Conservation (phyloP, 371 early-diverging fungal species). For the Circinella umbellata region DNA sequence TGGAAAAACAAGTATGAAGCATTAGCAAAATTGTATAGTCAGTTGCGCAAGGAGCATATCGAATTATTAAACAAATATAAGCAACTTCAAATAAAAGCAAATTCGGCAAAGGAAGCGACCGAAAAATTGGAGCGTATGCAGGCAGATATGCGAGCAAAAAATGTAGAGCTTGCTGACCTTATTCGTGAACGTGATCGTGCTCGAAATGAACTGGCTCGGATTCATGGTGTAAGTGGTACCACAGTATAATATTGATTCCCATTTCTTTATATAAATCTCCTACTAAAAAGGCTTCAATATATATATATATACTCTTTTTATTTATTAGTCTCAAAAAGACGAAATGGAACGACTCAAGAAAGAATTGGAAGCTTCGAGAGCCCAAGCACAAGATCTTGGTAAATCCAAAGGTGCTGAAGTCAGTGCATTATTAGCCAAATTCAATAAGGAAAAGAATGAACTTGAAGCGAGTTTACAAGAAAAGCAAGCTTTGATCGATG, state of each 20-base stretch:
- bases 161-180: constrained; percentile 80
- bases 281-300: no score
- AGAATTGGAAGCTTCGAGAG: constrained; percentile 78
- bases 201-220: constrained; percentile 72
- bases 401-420: constrained; percentile 83
- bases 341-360: constrained; percentile 80
- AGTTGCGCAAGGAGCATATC: constrained; percentile 95
- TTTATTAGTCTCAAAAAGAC: constrained; percentile 68
- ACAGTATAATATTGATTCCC: no score
- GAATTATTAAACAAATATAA: constrained; percentile 90
- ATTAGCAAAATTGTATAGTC: constrained; percentile 92
- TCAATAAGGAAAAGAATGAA: constrained; percentile 83
- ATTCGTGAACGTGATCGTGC: constrained; percentile 85
- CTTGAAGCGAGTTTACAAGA: constrained; percentile 67
- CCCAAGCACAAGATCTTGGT: constrained; percentile 79
- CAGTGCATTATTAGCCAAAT: constrained; percentile 73
- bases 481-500: constrained; percentile 58
- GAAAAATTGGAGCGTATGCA: constrained; percentile 79
- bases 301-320: neutral
- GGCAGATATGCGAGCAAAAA: constrained; percentile 80
- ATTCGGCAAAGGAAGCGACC: constrained; percentile 77
- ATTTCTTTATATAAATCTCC: no score
- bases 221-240: constrained; percentile 46
- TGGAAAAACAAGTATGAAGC: constrained; percentile 94
- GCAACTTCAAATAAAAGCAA: constrained; percentile 80